Base-by-base conservation (phyloP, 192 early-diverging fungal genomes). In the Gaertneriomyces semiglobifer region DNA sequence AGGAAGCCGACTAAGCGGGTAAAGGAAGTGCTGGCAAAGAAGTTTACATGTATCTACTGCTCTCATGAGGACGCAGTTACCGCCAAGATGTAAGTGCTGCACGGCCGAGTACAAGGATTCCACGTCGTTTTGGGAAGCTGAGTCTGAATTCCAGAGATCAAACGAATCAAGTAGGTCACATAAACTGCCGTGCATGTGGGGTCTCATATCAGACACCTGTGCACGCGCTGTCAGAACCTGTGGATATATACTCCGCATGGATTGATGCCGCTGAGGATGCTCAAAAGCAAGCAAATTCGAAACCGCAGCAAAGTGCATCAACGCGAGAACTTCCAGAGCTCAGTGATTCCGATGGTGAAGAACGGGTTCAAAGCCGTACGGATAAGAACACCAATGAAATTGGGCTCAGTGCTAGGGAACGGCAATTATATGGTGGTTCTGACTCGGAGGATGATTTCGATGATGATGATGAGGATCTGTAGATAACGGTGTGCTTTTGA, bases 231-330 rank as follows among this genome's bases (percentile, higher is more conserved):
- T 82, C 82, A 58, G 88, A 89, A 46, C 82, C 92, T 6, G 85
- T 94, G 11, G 95, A 97, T 73, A 90, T 97, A 8, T 97, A 97
- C 61, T 81, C 81, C 38, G 90, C 88, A 42, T 97, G 93, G 93
- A 81, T 97, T 38, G 95, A 96, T 76, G 84, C 89, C 1, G 88
- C 85, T 63, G 90, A 93, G 57, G 79, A 84, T 45, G 82, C 80
- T 45, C 56, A 68, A 33, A 45, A 48, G 66, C 59, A 61, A 19
- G 45, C 57, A 58, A 68, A 56, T 44, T 44, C 18, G 47, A 53
- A 46, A 9, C 14, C 12, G 44, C 54, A 8, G 65, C 25, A 33
- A 33, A 33, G 25, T 2, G 25, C 25, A 33, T 33, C 25, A 33
- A 33, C 25, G 25, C 25, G 25, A 33, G 25, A 33, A 33, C 25